Base-by-base conservation (phyloP, 805 yeast genomes). In the Cyberlindnera maritima region DNA sequence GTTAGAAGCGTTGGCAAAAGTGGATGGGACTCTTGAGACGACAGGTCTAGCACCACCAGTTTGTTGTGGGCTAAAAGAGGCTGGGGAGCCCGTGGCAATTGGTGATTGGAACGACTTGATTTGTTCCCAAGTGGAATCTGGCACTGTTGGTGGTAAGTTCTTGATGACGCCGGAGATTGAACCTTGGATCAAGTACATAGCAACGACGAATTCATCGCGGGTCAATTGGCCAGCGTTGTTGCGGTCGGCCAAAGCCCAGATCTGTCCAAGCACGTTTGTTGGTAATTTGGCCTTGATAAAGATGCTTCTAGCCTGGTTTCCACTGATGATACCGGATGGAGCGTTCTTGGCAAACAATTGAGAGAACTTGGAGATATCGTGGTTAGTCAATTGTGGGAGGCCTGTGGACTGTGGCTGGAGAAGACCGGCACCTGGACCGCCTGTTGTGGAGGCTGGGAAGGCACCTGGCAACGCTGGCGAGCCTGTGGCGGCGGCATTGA, bases 171-270 rank as follows among this genome's bases (percentile, higher is more conserved):
- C 87, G 58, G 80, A 78, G 59, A 89, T 72, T 28, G 85, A 70
- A 55, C 89, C 83, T 65, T 92, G 97, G 53, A 94, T 88, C 62
- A 94, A 75, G 66, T 88, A 96, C 99, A 94, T 92, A 8, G 98
- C 97, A 58, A 92, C 79, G 38, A 88, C 79, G 58, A 94, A 94
- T 62, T 88, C 91, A 14, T 82, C 75, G 60, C 82, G 78, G 47
- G 78, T 74, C 57, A 94, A 77, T 46, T 78, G 72, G 5, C 99
- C 99, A 2, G 77, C 67, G 56, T 82, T 82, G 44, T 77, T 76
- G 50, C 81, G 80, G 63, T 94, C 99, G 37, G 87, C 94, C 47
- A 92, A 72, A 44, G 77, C 77, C 99, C 99, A 94, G 49, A 94
- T 83, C 62, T 83, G 85, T 47, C 95, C 96, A 51, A 94, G 72